phyloP scores from a whole-genome alignment of 805 yeast species.

The Phaffomyces opuntiae region DNA sequence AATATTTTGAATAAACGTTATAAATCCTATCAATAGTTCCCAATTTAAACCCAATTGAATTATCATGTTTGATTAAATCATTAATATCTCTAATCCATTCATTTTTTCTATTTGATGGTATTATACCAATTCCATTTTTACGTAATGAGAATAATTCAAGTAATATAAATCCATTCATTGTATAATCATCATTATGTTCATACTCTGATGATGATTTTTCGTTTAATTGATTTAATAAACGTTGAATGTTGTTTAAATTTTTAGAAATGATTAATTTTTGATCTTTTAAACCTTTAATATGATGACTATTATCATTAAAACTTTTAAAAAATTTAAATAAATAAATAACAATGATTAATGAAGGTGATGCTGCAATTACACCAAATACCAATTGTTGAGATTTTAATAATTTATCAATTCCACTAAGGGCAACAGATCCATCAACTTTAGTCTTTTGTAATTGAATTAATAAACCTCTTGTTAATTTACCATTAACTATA shows the following conservation, averaged over 20 bases:
- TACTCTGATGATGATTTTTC: constrained; percentile 4
- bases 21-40: constrained; percentile 51
- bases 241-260: constrained; percentile 51
- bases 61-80: constrained; percentile 41
- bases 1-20: constrained; percentile 45
- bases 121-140: constrained; percentile 36
- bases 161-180: constrained; percentile 53
- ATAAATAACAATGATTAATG: constrained; percentile 51
- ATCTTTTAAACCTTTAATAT: constrained; percentile 9
- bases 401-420: constrained; percentile 82
- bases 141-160: constrained; percentile 59
- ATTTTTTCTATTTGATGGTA: constrained; percentile 41
- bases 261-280: constrained; percentile 30
- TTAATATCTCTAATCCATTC: constrained; percentile 63
- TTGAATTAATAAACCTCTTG: constrained; percentile 78
- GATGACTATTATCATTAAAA: constrained; percentile 31
- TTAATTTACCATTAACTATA: constrained; percentile 56
- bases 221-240: constrained; percentile 33
- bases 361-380: constrained; percentile 81
- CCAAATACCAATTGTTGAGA: constrained; percentile 95
- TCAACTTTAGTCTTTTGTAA: constrained; percentile 96
- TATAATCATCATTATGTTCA: constrained; percentile 14
- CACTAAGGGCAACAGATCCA: constrained; percentile 82
- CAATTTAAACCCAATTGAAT: constrained; percentile 30
- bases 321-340: constrained; percentile 25